Conservation (phyloP, 129 eudicot species). For the Smallanthus sonchifolius region DNA sequence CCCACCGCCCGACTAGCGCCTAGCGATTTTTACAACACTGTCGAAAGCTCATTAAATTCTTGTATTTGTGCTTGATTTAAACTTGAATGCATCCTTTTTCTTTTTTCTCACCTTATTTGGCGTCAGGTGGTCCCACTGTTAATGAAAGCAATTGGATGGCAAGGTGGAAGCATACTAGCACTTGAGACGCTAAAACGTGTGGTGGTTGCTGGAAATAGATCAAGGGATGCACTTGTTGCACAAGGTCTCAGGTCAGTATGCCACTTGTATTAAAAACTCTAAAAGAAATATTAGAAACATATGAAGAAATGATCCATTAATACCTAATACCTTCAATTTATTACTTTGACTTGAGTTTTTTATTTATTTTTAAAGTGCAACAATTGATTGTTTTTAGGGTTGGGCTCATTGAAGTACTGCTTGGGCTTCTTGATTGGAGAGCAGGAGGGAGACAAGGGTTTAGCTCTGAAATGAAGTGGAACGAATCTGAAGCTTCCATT, state of each 20-base stretch:
- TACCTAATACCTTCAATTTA: neutral
- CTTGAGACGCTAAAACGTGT: slow-evolving; percentile 97
- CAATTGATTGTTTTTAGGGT: slow-evolving; percentile 50
- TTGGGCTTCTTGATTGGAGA: slow-evolving; percentile 99
- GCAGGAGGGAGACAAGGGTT: slow-evolving; percentile 91
- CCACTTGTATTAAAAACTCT: neutral
- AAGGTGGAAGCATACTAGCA: slow-evolving; percentile 98
- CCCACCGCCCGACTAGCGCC: too few species aligned
- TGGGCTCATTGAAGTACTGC: slow-evolving; percentile 96
- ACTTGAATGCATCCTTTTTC: neutral
- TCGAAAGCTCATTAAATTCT: neutral
- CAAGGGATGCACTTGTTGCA: slow-evolving; percentile 97
- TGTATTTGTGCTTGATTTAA: neutral
- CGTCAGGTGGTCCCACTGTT: slow-evolving; percentile 89
- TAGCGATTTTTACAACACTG: too few species aligned
- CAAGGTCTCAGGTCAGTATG: slow-evolving; percentile 85
- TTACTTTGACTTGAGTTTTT: neutral
- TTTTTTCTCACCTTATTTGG: neutral
- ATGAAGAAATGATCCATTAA: slow-evolving; percentile 7
- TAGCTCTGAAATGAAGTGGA: slow-evolving; percentile 97
- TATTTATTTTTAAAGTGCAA: neutral
- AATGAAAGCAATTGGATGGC: slow-evolving; percentile 99
- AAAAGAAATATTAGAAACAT: neutral
- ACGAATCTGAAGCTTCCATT: slow-evolving; percentile 96
- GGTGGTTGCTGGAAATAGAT: slow-evolving; percentile 96